Conservation (phyloP, 352 stramenopile genomes). For the Blastocystis sp. region DNA sequence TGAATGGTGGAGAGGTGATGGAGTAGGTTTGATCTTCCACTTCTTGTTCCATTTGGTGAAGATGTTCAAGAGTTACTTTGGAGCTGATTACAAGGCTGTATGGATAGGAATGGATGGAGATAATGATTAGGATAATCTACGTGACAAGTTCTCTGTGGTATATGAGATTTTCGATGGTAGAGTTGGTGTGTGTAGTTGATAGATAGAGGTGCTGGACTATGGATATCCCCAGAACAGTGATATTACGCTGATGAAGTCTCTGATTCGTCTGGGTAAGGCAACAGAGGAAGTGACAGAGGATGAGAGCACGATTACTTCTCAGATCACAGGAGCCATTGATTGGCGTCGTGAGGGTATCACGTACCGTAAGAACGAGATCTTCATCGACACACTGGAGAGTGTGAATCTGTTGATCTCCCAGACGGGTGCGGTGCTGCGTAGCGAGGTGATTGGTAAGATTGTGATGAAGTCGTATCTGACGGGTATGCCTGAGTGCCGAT, state of each 20-base stretch:
- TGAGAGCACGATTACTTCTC: constrained; percentile 78
- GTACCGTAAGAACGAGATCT: constrained; percentile 96
- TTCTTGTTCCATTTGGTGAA: constrained; percentile 65
- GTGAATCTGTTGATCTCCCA: constrained; percentile 90
- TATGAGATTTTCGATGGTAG: constrained; percentile 90
- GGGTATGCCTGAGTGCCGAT: constrained; percentile 96
- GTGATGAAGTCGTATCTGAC: constrained; percentile 94
- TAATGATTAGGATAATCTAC: constrained; percentile 90
- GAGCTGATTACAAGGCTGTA: constrained; percentile 60
- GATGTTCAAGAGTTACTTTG: constrained; percentile 65
- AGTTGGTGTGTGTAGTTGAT: not conserved
- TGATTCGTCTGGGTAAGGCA: constrained; percentile 69
- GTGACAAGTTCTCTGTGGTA: constrained; percentile 95
- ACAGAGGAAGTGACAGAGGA: constrained; percentile 72
- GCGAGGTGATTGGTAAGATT: constrained; percentile 87
- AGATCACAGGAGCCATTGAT: constrained; percentile 67
- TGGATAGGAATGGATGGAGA: not conserved
- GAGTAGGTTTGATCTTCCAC: constrained; percentile 66
- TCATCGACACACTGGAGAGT: constrained; percentile 81
- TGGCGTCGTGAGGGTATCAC: constrained; percentile 85
- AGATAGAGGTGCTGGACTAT: constrained; percentile 93
- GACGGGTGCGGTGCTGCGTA: constrained; percentile 83
- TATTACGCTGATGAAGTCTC: constrained; percentile 88
- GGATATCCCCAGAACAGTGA: constrained; percentile 94
- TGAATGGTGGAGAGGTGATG: constrained; percentile 73